A percentile compares a stretch with the other conserved stretches of the same genome.
Conservation (phyloP, 805 yeast species). For the Wilhelminamyces savonicus region DNA sequence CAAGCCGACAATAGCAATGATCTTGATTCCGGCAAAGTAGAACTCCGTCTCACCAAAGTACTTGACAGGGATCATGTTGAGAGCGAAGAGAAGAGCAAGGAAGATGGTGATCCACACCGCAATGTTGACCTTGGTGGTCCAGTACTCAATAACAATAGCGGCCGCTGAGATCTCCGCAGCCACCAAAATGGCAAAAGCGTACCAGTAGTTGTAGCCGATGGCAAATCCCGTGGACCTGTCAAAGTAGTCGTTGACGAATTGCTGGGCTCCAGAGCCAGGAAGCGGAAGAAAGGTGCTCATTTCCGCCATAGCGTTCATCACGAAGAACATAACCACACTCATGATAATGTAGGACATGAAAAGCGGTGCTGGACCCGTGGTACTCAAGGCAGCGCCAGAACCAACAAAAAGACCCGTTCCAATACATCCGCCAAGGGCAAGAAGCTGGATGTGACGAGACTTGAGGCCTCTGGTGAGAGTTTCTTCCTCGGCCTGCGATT, state of each 20-base stretch:
- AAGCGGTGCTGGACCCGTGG: conserved; percentile 12
- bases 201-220: conserved; percentile 29
- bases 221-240: conserved; percentile 26
- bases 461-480: conserved; percentile 24
- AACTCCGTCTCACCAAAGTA: conserved; percentile 33
- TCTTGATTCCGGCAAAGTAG: conserved; percentile 27
- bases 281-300: conserved; percentile 1
- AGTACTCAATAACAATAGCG: conserved; percentile 26
- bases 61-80: conserved; percentile 24
- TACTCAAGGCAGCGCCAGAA: conserved; percentile 9
- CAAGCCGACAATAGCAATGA: conserved; percentile 24
- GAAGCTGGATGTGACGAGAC: conserved; percentile 14
- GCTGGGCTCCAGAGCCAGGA: conserved; percentile 19
- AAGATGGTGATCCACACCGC: conserved; percentile 9
- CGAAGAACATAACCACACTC: conserved; percentile 16
- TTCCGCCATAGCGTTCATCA: conserved; percentile 23
- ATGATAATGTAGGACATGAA: conserved; percentile 12
- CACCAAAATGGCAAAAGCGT: conserved; percentile 25
- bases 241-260: conserved; percentile 4
- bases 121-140: conserved; percentile 16
- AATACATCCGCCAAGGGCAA: conserved; percentile 16
- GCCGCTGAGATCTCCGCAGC: conserved; percentile 40
- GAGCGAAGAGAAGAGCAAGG: conserved; percentile 11
- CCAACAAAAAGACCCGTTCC: conserved; percentile 17
- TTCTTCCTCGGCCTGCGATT: no score